Conservation (phyloP, 164 flowering plant species). For the Aristolochia californica region DNA sequence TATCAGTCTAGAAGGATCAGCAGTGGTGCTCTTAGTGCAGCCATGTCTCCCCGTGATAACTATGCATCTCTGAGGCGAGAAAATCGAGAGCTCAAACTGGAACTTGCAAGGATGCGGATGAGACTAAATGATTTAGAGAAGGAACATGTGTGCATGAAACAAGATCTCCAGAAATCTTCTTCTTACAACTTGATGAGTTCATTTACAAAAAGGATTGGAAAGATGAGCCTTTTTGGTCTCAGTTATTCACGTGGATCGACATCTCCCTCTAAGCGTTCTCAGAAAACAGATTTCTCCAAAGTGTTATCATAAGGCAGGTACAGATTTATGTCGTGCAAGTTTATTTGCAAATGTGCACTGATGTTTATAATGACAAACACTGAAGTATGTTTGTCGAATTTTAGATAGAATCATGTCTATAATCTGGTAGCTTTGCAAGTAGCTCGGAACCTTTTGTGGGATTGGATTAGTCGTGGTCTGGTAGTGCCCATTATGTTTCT, state of each 20-base stretch:
- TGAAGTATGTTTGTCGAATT: too few relatives aligned
- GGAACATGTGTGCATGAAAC: constrained; percentile 90
- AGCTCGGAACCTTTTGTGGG: too few relatives aligned
- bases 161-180: constrained; percentile 55
- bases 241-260: constrained; percentile 70
- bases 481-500: too few relatives aligned
- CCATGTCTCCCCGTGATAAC: constrained; percentile 88
- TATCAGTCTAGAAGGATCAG: constrained; percentile 77
- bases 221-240: constrained; percentile 50
- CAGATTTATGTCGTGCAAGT: too few relatives aligned
- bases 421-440: too few relatives aligned
- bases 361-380: too few relatives aligned
- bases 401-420: too few relatives aligned
- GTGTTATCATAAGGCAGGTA: not conserved
- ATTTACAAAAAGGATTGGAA: constrained; percentile 65
- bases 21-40: constrained; percentile 87
- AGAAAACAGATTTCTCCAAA: constrained; percentile 38
- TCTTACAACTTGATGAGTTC: constrained; percentile 67
- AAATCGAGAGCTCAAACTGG: constrained; percentile 86
- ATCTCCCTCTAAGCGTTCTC: constrained; percentile 73
- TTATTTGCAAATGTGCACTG: too few relatives aligned
- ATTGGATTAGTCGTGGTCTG: too few relatives aligned
- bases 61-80: constrained; percentile 89
- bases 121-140: constrained; percentile 85
- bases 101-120: constrained; percentile 81